Evolutionary conservation across 768 basidiomycete genomes (phyloP), one percentile per base, ranked within the genome.

Genomic region (Imleria badia): DNA sequence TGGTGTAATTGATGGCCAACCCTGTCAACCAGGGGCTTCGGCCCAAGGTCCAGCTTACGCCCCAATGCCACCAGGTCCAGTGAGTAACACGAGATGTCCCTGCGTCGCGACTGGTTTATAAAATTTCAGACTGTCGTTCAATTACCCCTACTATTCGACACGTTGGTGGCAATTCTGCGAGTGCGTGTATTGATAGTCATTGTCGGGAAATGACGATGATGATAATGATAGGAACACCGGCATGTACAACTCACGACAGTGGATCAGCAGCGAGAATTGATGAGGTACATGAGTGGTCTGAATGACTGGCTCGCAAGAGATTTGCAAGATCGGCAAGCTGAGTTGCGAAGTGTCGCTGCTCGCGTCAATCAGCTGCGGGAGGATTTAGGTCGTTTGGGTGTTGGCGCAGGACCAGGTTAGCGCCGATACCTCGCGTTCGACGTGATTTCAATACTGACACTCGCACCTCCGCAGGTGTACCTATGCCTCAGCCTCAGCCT

Each of bases 241-340:
- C 69, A 81, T 6, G 87, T 87, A 1, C 87, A 89, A 67, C 69
- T 83, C 19, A 88, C 87, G 0, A 86, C 87, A 26, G 80, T 91
- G 14, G 85, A 88, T 44, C 89, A 92, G 63, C 89, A 89, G 60
- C 79, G 88, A 35, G 88, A 89, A 65, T 73, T 91, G 47, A 89
- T 89, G 81, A 75, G 86, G 48, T 92, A 94, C 60, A 85, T 94
- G 81, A 66, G 80, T 45, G 81, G 77, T 2, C 73, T 93, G 30
- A 93, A 93, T 58, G 79, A 82, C 33, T 94, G 91, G 91, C 73
- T 94, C 15, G 84, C 79, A 52, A 80, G 84, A 33, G 91, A 94
- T 66, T 89, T 91, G 0, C 77, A 79, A 43, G 89, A 91, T 69
- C 84, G 91, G 22, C 90, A 90, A 57, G 76, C 80, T 5, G 91